These are phyloP conservation scores for Hypomyces rosellus DNA, from an alignment of 2,329 filamentous ascomycete genomes.

Conservation along the genomic window DNA sequence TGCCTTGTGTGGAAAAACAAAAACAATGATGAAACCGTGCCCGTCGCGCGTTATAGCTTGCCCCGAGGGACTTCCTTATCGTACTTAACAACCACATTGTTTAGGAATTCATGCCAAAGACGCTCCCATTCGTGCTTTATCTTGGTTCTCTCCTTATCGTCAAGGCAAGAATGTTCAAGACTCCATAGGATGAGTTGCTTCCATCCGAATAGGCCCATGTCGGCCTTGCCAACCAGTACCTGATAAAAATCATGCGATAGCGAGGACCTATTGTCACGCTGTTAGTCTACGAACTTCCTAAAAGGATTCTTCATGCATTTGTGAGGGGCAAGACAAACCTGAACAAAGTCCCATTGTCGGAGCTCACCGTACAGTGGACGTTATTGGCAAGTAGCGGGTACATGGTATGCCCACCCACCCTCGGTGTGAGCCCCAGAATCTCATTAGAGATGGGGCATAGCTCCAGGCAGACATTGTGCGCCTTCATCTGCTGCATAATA, in stretches of 20 bases:
- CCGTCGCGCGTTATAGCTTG: too few relatives aligned
- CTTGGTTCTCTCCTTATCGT: slow-evolving; percentile 31
- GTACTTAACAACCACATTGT: slow-evolving; percentile 41
- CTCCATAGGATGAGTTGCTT: slow-evolving; percentile 62
- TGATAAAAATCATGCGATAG: slow-evolving; percentile 75
- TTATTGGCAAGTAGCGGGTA: slow-evolving; percentile 65
- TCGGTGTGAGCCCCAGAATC: slow-evolving; percentile 61
- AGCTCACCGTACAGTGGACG: slow-evolving; percentile 67
- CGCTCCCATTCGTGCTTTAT: slow-evolving; percentile 41
- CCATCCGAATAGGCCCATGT: slow-evolving; percentile 65
- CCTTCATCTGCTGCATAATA: slow-evolving; percentile 60
- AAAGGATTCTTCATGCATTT: too few relatives aligned
- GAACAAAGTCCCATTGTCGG: slow-evolving; percentile 70
- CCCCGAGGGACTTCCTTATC: slow-evolving; percentile 8
- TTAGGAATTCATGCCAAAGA: slow-evolving; percentile 57
- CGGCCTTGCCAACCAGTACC: slow-evolving; percentile 59
- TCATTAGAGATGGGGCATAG: slow-evolving; percentile 74
- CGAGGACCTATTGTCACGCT: slow-evolving; percentile 46
- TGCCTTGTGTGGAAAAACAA: too few relatives aligned
- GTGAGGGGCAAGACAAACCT: slow-evolving; percentile 37
- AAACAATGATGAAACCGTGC: too few relatives aligned
- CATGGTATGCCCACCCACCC: slow-evolving; percentile 59
- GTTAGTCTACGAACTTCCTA: not conserved
- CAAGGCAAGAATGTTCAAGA: slow-evolving; percentile 53
- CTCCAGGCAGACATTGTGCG: slow-evolving; percentile 62